A percentile compares a stretch with the other conserved stretches of the same genome.
Conservation (phyloP, 2,329 filamentous ascomycete genomes). For the Fusarium sp. region DNA sequence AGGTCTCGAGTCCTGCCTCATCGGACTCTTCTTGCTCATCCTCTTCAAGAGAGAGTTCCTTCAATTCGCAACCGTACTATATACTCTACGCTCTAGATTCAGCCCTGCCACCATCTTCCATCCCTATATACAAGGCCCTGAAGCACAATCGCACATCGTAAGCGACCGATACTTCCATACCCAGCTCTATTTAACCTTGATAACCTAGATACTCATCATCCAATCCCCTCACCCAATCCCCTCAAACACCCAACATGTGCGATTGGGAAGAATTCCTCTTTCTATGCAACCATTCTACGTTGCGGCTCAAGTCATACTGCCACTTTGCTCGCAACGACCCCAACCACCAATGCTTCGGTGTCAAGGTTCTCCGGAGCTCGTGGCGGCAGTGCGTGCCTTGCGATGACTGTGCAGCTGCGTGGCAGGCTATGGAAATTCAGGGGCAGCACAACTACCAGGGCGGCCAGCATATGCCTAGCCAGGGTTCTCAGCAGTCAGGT, state of each 20-base stretch:
- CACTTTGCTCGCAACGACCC: conserved; percentile 81
- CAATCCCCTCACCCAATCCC: neutral
- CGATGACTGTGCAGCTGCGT: conserved; percentile 55
- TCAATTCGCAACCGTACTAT: neutral
- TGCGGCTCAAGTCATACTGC: conserved; percentile 75
- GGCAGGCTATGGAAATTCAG: conserved; percentile 18
- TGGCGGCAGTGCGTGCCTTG: conserved; percentile 68
- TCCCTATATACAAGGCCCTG: neutral
- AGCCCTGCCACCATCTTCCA: neutral
- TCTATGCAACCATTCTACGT: conserved; percentile 70
- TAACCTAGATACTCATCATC: neutral
- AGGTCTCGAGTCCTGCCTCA: conserved; percentile 2
- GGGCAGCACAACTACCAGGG: neutral
- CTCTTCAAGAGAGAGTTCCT: neutral
- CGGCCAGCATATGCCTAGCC: neutral
- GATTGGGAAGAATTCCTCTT: conserved; percentile 78
- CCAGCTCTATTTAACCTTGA: neutral
- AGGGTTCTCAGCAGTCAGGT: neutral
- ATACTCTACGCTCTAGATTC: neutral
- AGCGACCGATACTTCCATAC: neutral
- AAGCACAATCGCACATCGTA: neutral
- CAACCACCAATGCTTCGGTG: conserved; percentile 74
- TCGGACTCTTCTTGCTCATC: neutral
- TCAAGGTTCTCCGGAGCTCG: conserved; percentile 73
- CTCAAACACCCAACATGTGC: conserved; percentile 66